Base-by-base conservation (phyloP, 2,329 filamentous ascomycete genomes). In the Kalmusia sp. region DNA sequence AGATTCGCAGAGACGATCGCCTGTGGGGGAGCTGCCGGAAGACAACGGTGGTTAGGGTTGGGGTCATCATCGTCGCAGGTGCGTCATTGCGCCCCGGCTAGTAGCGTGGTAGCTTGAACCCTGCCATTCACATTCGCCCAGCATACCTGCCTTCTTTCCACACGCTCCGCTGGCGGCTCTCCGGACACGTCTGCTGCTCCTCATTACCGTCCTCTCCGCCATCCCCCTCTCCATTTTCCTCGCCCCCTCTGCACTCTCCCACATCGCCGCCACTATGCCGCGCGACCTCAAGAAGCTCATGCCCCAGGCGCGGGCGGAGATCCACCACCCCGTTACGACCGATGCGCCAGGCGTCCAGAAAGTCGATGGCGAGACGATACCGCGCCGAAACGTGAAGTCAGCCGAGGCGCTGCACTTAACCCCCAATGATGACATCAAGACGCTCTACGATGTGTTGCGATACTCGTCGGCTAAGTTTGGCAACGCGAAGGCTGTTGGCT, bases 361-460 rank as follows among this genome's bases (percentile, higher is more conserved):
- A 63, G 83, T 89, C 56, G 81, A 88, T 5, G 92, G 92, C 78
- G 92, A 96, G 80, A 93, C 92, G 44, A 87, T 92, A 61, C 92
- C 92, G 33, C 88, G 91, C 64, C 85, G 92, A 54, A 87, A 96
- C 72, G 81, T 85, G 50, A 80, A 81, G 54, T 85, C 88, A 58
- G 90, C 89, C 73, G 82, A 96, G 64, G 86, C 83, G 46, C 86
- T 96, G 53, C 78, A 85, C 58, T 79, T 81, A 49, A 84, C 80
- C 8, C 90, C 91, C 3, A 80, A 85, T 49, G 83, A 88, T 34
- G 89, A 88, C 59, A 82, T 93, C 72, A 78, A 82, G 62, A 96
- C 92, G 49, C 84, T 92, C 64, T 95, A 87, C 77, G 90, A 96
- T 66, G 84, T 96, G 60, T 80, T 96, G 67, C 84, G 84, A 68